Conservation (phyloP, 192 early-diverging fungal species). For the Kickxella alabastrina region DNA sequence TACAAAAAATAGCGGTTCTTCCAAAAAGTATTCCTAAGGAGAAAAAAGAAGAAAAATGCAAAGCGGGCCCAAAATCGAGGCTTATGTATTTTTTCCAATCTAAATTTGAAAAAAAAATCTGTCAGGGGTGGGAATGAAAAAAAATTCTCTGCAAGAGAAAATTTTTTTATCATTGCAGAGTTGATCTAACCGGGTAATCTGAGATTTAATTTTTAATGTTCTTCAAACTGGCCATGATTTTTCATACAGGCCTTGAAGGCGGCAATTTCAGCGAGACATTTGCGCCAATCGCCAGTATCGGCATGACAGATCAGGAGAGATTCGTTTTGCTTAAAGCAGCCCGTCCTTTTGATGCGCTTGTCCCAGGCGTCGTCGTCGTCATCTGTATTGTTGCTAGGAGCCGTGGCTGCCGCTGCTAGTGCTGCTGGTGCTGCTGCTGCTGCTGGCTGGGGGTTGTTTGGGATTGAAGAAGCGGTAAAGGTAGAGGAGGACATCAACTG, state of each 20-base stretch:
- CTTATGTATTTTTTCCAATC: not conserved
- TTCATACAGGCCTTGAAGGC: conserved; percentile 76
- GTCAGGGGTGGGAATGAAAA: too few relatives aligned
- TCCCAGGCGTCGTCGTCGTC: conserved; percentile 82
- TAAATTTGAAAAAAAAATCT: too few relatives aligned
- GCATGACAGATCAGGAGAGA: conserved; percentile 76
- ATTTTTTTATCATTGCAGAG: not conserved
- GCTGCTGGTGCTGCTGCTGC: not conserved
- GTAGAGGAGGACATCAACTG: too few relatives aligned
- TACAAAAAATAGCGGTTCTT: conserved; percentile 50
- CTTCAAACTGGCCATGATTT: conserved; percentile 1
- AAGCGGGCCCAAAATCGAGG: not conserved
- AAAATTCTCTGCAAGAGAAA: too few relatives aligned
- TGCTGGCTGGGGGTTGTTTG: too few relatives aligned
- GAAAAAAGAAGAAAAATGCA: conserved; percentile 10
- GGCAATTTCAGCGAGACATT: conserved; percentile 72
- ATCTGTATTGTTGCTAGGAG: conserved; percentile 9
- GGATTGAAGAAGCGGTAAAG: too few relatives aligned
- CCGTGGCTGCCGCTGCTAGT: not conserved
- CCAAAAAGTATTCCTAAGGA: conserved; percentile 50
- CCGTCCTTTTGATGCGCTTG: conserved; percentile 68
- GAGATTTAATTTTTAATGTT: not conserved
- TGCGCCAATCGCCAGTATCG: conserved; percentile 84
- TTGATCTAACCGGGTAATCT: not conserved
- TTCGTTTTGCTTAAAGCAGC: conserved; percentile 80